These are phyloP conservation scores for Eimeria acervulina DNA, from an alignment of 169 alveolate genomes.

Conservation along the genomic window DNA sequence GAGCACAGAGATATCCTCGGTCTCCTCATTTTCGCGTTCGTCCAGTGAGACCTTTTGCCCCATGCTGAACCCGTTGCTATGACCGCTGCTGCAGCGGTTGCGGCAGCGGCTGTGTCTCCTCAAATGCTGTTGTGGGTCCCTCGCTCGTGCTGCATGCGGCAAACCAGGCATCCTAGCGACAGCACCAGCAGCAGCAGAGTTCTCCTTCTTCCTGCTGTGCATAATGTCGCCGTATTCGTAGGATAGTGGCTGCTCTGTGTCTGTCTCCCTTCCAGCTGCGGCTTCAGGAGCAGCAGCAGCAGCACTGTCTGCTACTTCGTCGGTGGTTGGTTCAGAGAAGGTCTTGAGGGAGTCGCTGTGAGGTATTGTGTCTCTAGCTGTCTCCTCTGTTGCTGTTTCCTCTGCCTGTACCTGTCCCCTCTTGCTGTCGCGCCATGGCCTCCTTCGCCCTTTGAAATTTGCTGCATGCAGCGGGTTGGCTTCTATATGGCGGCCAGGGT, in stretches of 20 bases:
- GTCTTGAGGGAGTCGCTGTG: not conserved
- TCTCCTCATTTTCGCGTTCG: not conserved
- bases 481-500: not conserved
- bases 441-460: not conserved
- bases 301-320: constrained; percentile 10
- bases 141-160: not conserved
- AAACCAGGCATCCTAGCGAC: not conserved
- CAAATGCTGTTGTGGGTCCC: no score
- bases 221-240: not conserved
- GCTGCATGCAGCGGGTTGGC: constrained; percentile 1
- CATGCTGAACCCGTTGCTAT: constrained; percentile 22
- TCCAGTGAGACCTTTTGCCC: not conserved
- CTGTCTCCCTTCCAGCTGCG: not conserved
- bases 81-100: not conserved
- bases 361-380: not conserved
- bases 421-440: not conserved
- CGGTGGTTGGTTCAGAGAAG: constrained; percentile 12
- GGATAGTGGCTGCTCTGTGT: not conserved
- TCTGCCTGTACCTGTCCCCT: not conserved
- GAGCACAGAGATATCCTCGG: not conserved
- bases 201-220: not conserved
- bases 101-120: not conserved
- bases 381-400: not conserved
- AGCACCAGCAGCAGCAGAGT: constrained; percentile 11
- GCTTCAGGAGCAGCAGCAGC: constrained; percentile 43